phyloP scores from a whole-genome alignment of 2,329 filamentous ascomycete species.

The Aspergillus sp. region DNA sequence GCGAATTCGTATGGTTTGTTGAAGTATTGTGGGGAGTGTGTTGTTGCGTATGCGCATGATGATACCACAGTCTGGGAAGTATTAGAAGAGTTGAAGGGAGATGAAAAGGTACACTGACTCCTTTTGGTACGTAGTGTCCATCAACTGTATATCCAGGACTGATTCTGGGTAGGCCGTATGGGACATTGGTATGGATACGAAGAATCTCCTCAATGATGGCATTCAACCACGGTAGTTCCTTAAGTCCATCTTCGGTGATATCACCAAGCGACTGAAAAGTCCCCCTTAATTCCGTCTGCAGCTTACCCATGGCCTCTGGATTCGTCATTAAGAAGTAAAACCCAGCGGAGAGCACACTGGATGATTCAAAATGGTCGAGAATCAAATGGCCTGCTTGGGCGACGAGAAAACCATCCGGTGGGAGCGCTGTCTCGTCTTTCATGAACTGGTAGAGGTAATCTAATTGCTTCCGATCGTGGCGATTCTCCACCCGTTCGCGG shows the following conservation, averaged over 20 bases:
- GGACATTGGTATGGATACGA: slow-evolving; percentile 6
- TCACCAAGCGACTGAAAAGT: background rate
- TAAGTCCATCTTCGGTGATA: background rate
- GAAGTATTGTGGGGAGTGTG: slow-evolving; percentile 4
- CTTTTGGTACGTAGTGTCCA: slow-evolving; percentile 4
- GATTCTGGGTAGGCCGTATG: background rate
- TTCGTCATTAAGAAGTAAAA: background rate
- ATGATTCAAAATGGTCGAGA: background rate
- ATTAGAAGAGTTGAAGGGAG: slow-evolving; percentile 1
- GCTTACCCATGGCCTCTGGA: background rate
- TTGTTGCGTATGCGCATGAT: background rate
- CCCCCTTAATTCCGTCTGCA: slow-evolving; percentile 1
- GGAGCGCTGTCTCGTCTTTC: background rate
- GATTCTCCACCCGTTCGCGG: background rate
- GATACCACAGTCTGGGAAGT: background rate
- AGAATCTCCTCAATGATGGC: slow-evolving; percentile 7
- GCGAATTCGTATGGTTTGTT: slow-evolving; percentile 1
- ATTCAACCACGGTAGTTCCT: slow-evolving; percentile 3
- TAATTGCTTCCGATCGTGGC: background rate
- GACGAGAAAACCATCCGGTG: background rate
- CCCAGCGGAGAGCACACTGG: background rate
- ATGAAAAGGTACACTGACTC: slow-evolving; percentile 1
- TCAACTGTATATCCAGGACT: slow-evolving; percentile 3
- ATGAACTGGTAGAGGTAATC: background rate
- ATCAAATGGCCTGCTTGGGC: background rate